Evolutionary conservation across 352 stramenopile genomes (phyloP).

Genomic region (Phytophthora crassamura): DNA sequence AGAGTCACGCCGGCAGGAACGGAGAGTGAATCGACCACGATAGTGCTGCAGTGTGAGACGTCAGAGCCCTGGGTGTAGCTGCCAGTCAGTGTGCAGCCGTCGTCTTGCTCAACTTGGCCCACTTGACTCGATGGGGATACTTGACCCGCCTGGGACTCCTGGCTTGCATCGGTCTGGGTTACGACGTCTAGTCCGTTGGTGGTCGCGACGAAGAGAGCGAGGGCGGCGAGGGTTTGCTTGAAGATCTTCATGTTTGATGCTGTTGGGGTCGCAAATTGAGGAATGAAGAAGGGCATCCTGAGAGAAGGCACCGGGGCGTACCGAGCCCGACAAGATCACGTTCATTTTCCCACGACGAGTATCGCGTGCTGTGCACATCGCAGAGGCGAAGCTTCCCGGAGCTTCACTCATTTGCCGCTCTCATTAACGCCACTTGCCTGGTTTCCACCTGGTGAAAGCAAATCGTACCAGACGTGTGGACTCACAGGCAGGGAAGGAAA

Average conservation of each 20-base stretch:
- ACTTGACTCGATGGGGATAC: slow-evolving; percentile 9
- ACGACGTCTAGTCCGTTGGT: not conserved
- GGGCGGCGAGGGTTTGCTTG: not conserved
- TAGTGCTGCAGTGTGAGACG: slow-evolving; percentile 24
- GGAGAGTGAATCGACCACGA: slow-evolving; percentile 24
- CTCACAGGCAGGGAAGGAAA: no score
- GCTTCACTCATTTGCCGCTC: no score
- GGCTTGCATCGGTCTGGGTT: no score
- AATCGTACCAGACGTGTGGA: no score
- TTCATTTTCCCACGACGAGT: no score
- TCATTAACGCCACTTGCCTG: no score
- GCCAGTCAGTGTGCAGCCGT: slow-evolving; percentile 33
- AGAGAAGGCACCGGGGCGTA: not conserved
- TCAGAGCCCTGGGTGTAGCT: slow-evolving; percentile 12
- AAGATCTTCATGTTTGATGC: slow-evolving; percentile 20
- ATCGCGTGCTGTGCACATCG: no score
- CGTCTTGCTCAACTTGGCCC: not conserved
- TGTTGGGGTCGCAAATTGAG: slow-evolving; percentile 3
- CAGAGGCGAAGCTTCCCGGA: no score
- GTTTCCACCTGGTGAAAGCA: no score
- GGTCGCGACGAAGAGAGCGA: not conserved
- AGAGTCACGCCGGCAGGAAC: slow-evolving; percentile 34
- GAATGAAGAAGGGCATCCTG: not conserved
- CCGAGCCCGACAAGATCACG: not conserved
- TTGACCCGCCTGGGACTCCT: not conserved